Base-by-base conservation (phyloP, 2,329 filamentous ascomycete genomes). In the Fusarium chuoi region DNA sequence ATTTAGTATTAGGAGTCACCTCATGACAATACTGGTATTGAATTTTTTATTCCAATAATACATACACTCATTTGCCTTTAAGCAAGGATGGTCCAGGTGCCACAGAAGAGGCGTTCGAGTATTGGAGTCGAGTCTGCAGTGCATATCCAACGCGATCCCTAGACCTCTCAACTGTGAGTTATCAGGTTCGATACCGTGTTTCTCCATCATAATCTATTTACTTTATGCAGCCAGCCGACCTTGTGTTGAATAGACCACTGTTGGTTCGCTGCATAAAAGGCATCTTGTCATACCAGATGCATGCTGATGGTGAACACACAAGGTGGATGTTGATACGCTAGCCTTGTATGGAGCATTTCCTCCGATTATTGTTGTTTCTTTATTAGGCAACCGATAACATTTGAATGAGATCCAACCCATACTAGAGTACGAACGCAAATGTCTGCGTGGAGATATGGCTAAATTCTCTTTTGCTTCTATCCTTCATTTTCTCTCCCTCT, bases 151-250 rank as follows among this genome's bases (percentile, higher is more conserved):
- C 63, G 30, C 36, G 28, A 46, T 52, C 35, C 36, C 24, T 38
- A 63, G 17, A 33, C 35, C 62, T 48, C 44, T 60, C 26, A 36
- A 38, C 44, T 36, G 36, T 17, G n/a, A 35, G 46, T 22, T 33
- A 39, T 58, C 52, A 58, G 51, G 38, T 35, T 62, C 39, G 33
- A 67, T 41, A 54, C 55, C 54, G 38, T 44, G 35, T 20, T 46
- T 38, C 46, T 54, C 41, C 54, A 33, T 42, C 44, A 45, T 54
- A 26, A 41, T 30, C 42, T 56, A 61, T 67, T 45, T 45, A 39
- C 48, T 62, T 49, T 39, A 71, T 74, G 70, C 66, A 71, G 57
- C 52, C 36, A 56, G 59, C 61, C 70, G 71, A 45, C 39, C 35
- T 55, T 71, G 24, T 58, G 46, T 35, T 33, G 15, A 35, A 46